Percentiles rank a stretch among this genome's conserved stretches.
Evolutionary conservation across 1,139 yeast genomes (phyloP).

Genomic region (Diutina ranongensis): DNA sequence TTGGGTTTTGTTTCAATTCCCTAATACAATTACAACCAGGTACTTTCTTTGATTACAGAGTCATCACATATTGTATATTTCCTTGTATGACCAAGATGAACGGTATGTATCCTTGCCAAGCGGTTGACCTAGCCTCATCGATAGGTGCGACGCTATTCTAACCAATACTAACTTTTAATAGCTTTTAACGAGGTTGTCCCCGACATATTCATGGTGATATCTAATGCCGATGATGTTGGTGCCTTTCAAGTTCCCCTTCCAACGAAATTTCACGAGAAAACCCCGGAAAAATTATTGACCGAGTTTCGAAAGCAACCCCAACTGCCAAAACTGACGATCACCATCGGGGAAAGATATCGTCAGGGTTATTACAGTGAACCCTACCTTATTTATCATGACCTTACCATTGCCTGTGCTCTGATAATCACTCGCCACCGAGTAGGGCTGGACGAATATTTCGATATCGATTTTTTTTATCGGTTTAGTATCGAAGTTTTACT

Average conservation of each 20-base stretch:
- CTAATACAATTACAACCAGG: background rate
- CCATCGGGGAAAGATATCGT: background rate
- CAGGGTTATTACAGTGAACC: conserved; percentile 13
- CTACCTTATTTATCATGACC: conserved; percentile 59
- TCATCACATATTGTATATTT: too few species aligned
- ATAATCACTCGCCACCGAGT: conserved; percentile 37
- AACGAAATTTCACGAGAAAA: conserved; percentile 10
- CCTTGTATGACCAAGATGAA: conserved; percentile 2
- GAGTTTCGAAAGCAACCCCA: background rate
- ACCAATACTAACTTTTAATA: background rate
- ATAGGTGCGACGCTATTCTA: background rate
- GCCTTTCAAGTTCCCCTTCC: conserved; percentile 17
- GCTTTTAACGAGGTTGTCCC: background rate
- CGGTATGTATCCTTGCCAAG: background rate
- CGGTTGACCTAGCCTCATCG: too few species aligned
- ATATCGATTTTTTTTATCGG: conserved; percentile 59
- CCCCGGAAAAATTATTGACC: background rate
- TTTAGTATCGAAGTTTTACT: conserved; percentile 59
- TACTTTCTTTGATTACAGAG: too few species aligned
- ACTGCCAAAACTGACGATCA: background rate
- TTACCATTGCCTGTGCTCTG: conserved; percentile 50
- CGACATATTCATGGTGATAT: conserved; percentile 9
- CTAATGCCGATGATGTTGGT: conserved; percentile 8
- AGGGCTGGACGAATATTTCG: conserved; percentile 46
- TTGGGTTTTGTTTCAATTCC: background rate